Base-by-base conservation (phyloP, 108 stramenopile genomes). In the Nitzschia sp. region DNA sequence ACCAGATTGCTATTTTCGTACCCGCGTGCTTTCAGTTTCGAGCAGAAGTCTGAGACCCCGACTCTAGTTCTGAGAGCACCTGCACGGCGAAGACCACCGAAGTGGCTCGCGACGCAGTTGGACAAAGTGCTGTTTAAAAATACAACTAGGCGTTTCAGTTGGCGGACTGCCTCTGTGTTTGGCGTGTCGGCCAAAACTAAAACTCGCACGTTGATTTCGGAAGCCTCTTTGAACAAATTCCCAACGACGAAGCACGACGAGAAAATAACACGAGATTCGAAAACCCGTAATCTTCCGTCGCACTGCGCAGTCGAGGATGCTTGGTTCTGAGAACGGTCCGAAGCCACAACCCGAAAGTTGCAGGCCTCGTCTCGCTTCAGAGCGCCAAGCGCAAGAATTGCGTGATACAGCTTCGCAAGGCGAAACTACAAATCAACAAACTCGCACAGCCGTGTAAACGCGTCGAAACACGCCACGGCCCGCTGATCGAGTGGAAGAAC, bases 1-100 rank as follows among this genome's bases (percentile, higher is more conserved):
- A 98, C 96, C 97, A 98, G 96, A 86, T 97, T 96, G 83, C 93
- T 86, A 82, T 31, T n/a, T n/a, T n/a, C 19, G 22, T 53, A 9
- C 19, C 22, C 22, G 9, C 16, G 9, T 19, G 22, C 17, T n/a
- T n/a, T n/a, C n/a, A n/a, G n/a, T n/a, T n/a, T n/a, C n/a, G n/a
- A n/a, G n/a, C n/a, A n/a, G n/a, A n/a, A n/a, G n/a, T n/a, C n/a
- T n/a, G n/a, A n/a, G n/a, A n/a, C n/a, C n/a, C n/a, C n/a, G n/a
- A n/a, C n/a, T n/a, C n/a, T n/a, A n/a, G n/a, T n/a, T n/a, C n/a
- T n/a, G n/a, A n/a, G n/a, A n/a, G n/a, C n/a, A n/a, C n/a, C n/a
- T n/a, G n/a, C n/a, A n/a, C 9, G n/a, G n/a, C n/a, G n/a, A n/a
- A n/a, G 13, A 15, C 41, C 13, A 44, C 9, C 41, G 41, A 44